Evolutionary conservation across 768 basidiomycete species (phyloP), one percentile per base, ranked within the genome.

Genomic region (Collybia mongolica): DNA sequence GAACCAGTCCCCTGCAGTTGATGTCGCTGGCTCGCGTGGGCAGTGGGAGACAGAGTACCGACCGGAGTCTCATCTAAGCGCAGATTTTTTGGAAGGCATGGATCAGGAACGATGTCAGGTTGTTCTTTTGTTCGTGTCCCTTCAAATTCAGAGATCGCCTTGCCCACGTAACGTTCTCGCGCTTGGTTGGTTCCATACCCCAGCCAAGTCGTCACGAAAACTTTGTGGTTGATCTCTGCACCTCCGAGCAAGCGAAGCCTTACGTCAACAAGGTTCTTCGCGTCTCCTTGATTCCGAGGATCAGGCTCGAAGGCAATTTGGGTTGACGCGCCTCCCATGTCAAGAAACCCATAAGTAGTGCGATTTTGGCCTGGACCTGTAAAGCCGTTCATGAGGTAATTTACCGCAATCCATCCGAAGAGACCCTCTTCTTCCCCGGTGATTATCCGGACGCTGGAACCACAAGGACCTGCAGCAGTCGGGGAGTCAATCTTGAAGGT

Each of bases 321-420:
- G 6, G 96, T 98, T 12, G 95, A 98, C 15, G 97, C 97, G 20
- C 97, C 96, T 46, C 97, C 97, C 97, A 98, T 99, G 65, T 99
- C 97, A 56, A 99, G 75, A 67, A 99, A 99, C 5, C 97, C 97
- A 61, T 93, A 98, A 3, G 96, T 98, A 17, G 92, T 91, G 43
- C 76, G 79, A 64, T 82, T 77, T 45, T 79, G 64, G 46, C 66
- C 71, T 0, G 68, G 66, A 8, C 77, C 76, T 6, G 74, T 75
- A 62, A 99, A 99, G 1, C 95, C 96, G 61, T 98, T 90, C 92
- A 98, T 95, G 43, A 98, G 84, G 66, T 99, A 98, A 69, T 98
- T 99, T 60, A 98, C 93, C 0, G 95, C 94, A 49, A 99, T 93
- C 97, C 97, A 99, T 0, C 97, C 97, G 68, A 94, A 98, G 38